phyloP scores from a whole-genome alignment of 495 filamentous ascomycete genomes.

The Daldinia loculata region DNA sequence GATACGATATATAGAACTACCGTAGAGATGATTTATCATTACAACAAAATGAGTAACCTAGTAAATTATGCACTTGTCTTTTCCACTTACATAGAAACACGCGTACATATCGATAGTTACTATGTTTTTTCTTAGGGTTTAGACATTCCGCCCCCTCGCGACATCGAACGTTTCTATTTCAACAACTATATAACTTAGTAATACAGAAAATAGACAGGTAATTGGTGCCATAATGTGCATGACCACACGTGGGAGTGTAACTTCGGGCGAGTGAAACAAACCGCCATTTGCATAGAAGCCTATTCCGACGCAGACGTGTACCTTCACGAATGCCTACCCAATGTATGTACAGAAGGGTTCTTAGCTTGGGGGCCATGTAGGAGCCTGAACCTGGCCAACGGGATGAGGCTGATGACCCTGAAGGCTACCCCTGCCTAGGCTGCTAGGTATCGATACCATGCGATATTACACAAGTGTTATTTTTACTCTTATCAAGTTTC shows the following conservation, averaged over 20 bases:
- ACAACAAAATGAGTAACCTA: background rate
- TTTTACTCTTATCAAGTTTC: background rate
- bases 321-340: background rate
- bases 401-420: constrained; percentile 39
- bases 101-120: background rate
- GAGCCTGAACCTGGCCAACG: constrained; percentile 29
- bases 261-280: constrained; percentile 11
- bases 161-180: background rate
- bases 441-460: background rate
- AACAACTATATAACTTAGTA: background rate
- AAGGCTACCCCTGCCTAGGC: constrained; percentile 20
- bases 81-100: background rate
- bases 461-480: background rate
- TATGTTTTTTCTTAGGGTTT: background rate
- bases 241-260: constrained; percentile 12
- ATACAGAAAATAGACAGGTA: background rate
- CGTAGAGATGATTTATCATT: background rate
- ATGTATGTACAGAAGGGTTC: constrained; percentile 21
- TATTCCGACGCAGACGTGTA: background rate
- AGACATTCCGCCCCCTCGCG: background rate
- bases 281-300: constrained; percentile 13
- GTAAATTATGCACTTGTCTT: background rate
- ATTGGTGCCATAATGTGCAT: background rate
- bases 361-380: constrained; percentile 25
- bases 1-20: background rate